Evolutionary conservation across 139 green algal species (phyloP).

Genomic region (Auxenochlorella pyrenoidosa): DNA sequence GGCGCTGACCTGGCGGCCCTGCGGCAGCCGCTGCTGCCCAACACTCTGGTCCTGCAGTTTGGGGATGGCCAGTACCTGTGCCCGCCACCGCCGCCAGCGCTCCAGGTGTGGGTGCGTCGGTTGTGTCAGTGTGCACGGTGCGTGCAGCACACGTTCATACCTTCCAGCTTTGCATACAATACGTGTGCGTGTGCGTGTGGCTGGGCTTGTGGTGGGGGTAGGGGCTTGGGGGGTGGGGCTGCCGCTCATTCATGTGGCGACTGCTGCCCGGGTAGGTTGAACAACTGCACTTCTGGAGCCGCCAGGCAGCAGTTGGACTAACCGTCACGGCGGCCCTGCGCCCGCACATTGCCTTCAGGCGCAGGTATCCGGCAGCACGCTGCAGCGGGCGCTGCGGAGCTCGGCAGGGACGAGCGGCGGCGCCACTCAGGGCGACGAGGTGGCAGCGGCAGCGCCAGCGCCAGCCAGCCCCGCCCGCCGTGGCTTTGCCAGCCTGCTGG

Average conservation of each 20-base stretch:
- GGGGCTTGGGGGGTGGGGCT: too few relatives aligned
- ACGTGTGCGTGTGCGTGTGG: too few relatives aligned
- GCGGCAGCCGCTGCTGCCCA: constrained; percentile 7
- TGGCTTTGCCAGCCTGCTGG: constrained; percentile 33
- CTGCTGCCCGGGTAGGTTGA: too few relatives aligned
- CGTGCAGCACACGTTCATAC: too few relatives aligned
- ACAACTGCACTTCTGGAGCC: too few relatives aligned
- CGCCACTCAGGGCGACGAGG: background rate
- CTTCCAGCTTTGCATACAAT: too few relatives aligned
- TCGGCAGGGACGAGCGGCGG: background rate
- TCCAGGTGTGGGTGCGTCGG: background rate
- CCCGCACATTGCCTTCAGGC: background rate
- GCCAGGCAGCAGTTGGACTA: too few relatives aligned
- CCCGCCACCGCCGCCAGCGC: constrained; percentile 1
- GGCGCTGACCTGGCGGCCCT: constrained; percentile 13
- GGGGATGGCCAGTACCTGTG: constrained; percentile 7
- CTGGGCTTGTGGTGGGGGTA: too few relatives aligned
- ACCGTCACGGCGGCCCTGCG: too few relatives aligned
- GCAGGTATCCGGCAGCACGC: too few relatives aligned
- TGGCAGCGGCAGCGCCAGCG: too few relatives aligned
- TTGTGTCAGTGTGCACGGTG: background rate
- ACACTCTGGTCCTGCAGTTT: constrained; percentile 34
- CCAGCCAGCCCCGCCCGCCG: background rate
- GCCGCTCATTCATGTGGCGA: too few relatives aligned
- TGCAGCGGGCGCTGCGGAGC: background rate